phyloP scores from a whole-genome alignment of 179 eudicot genomes.

The Silene noctiflora region DNA sequence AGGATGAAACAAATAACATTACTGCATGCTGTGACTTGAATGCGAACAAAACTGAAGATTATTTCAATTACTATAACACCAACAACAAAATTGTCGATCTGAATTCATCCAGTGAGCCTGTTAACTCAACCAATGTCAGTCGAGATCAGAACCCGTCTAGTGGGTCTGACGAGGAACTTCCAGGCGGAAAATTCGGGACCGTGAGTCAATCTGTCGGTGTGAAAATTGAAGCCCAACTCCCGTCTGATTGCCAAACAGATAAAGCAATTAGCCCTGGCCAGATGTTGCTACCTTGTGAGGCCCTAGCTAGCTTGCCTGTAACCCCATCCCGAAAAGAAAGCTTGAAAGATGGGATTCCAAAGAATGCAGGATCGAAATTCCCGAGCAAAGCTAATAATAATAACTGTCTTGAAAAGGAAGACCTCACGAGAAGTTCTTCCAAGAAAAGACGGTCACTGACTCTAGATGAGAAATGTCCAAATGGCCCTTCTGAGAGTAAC shows the following conservation, averaged over 20 bases:
- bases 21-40: constrained; percentile 34
- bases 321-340: constrained; percentile 44
- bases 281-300: constrained; percentile 17
- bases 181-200: constrained; percentile 19
- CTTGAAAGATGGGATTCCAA: not conserved
- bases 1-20: constrained; percentile 57
- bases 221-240: no score
- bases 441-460: constrained; percentile 42
- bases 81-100: constrained; percentile 23
- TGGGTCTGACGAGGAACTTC: constrained; percentile 39
- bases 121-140: constrained; percentile 14
- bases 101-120: constrained; percentile 20
- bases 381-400: constrained; percentile 18
- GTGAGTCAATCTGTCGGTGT: no score
- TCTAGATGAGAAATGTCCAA: constrained; percentile 35
- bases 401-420: constrained; percentile 24
- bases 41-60: constrained; percentile 30
- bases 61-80: constrained; percentile 27
- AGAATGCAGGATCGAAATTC: not conserved
- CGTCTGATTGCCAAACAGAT: constrained; percentile 22
- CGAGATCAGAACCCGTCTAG: constrained; percentile 26
- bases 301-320: constrained; percentile 31
- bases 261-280: constrained; percentile 26
- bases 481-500: constrained; percentile 34
- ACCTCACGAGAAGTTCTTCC: constrained; percentile 38